These are phyloP conservation scores for Coemansia sp. DNA, from an alignment of 192 early-diverging fungal genomes.

Conservation along the genomic window DNA sequence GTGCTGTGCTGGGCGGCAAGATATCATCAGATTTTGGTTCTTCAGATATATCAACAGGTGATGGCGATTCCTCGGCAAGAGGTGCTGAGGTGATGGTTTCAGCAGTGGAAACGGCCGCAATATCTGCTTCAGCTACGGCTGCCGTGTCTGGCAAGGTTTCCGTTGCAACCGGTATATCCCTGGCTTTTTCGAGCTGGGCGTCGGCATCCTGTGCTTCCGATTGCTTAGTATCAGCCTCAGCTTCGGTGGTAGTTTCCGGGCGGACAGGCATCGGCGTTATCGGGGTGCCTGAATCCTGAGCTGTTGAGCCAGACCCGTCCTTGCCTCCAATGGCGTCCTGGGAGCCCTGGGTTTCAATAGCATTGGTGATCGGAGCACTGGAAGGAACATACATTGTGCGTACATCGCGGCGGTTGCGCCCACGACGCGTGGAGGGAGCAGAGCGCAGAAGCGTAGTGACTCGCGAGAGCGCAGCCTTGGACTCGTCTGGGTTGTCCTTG, in stretches of 20 bases:
- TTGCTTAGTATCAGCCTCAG: not conserved
- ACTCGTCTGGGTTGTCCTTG: constrained; percentile 51
- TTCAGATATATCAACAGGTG: not conserved
- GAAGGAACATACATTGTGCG: constrained; percentile 49
- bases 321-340: not conserved
- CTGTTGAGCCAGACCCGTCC: not conserved
- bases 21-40: not conserved
- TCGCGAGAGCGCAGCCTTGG: constrained; percentile 39
- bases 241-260: too few relatives aligned
- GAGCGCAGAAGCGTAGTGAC: constrained; percentile 45
- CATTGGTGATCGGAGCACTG: not conserved
- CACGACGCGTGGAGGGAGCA: constrained; percentile 24
- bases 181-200: not conserved
- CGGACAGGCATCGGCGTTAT: constrained; percentile 6
- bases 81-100: constrained; percentile 1
- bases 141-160: constrained; percentile 1
- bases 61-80: not conserved
- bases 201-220: not conserved
- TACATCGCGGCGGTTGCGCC: constrained; percentile 40
- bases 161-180: constrained; percentile 16
- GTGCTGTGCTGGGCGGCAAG: not conserved
- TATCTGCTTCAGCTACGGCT: not conserved
- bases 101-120: not conserved
- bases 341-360: constrained; percentile 1
- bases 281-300: not conserved